Base-by-base conservation (phyloP, 2,329 filamentous ascomycete genomes). In the Fusarium heterosporum region DNA sequence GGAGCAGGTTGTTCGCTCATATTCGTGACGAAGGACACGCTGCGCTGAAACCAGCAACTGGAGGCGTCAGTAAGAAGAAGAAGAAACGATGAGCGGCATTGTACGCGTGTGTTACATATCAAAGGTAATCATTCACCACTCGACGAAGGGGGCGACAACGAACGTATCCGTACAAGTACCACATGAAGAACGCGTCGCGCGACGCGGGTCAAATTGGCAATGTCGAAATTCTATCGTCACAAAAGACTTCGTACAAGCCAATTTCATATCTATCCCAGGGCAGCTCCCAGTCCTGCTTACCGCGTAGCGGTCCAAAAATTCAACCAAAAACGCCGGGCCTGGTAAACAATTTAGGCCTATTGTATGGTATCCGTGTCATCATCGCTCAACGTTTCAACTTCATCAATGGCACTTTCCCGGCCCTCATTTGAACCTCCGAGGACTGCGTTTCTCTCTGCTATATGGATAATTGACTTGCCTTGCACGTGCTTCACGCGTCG, bases 351-450 rank as follows among this genome's bases (percentile, higher is more conserved):
- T 61, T 71, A 74, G 50, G 38, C 51, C 39, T 72, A 72, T 59
- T 78, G 70, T 40, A 78, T 69, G 26, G 79, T 81, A 66, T 84
- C 82, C 49, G 83, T 80, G 43, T 89, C 83, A 45, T 89, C 87
- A 72, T 96, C 93, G 74, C 96, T 96, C 74, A 97, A 85, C 4
- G 88, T 90, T 76, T 97, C 92, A 5, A 99, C 95, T 73, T 97
- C 93, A 68, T 97, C 93, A 54, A 98, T 87, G 0, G 93, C 93
- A 34, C 86, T 89, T 32, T 88, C 87, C 54, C 92, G 83, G 68
- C 91, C 92, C 26, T 77, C 73, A 11, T 79, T 80, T 48, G 82
- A 78, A 3, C 85, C 84, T 57, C 85, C 80, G 4, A 82, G 74
- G 39, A 85, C 80, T 1, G 89, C 87, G 71, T 94, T 90, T 48